phyloP scores from a whole-genome alignment of 2,329 filamentous ascomycete species.

The Aureobasidium sp. region DNA sequence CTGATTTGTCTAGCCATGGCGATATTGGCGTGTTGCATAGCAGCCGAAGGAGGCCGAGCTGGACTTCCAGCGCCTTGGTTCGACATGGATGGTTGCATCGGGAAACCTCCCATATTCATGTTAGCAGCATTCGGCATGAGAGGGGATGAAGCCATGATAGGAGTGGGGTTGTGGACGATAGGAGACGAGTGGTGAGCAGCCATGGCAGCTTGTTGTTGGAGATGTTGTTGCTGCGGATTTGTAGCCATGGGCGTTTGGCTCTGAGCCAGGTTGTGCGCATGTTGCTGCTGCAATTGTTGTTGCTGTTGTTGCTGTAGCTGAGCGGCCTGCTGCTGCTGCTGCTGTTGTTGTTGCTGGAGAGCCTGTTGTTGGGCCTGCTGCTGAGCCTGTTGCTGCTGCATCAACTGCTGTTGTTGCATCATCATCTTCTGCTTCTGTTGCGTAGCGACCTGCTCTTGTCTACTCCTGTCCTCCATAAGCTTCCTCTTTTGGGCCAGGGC shows the following conservation, averaged over 20 bases:
- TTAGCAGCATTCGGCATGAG: constrained; percentile 25
- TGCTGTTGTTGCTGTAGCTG: constrained; percentile 37
- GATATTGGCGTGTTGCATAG: constrained; percentile 34
- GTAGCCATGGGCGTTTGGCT: constrained; percentile 17
- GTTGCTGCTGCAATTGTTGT: constrained; percentile 32
- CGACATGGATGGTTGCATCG: constrained; percentile 53
- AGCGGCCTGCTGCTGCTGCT: constrained; percentile 33
- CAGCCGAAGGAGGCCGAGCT: constrained; percentile 56
- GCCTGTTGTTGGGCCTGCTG: constrained; percentile 33
- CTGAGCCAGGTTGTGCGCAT: constrained; percentile 16
- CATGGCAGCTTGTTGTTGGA: constrained; percentile 37
- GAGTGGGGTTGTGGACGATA: constrained; percentile 38
- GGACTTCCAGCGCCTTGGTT: constrained; percentile 60
- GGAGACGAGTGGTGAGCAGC: constrained; percentile 56
- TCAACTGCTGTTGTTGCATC: constrained; percentile 23
- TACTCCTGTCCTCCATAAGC: constrained; percentile 26
- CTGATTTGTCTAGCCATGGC: constrained; percentile 31
- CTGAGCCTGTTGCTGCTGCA: constrained; percentile 34
- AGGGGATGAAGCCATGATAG: constrained; percentile 38
- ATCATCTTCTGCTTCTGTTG: constrained; percentile 42
- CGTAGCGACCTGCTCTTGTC: constrained; percentile 24
- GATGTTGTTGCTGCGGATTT: constrained; percentile 26
- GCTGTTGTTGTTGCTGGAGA: constrained; percentile 39
- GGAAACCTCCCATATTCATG: constrained; percentile 34
- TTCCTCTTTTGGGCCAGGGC: constrained; percentile 26